Conservation (phyloP, 306 rosid genomes). For the Erythrophleum fordii region DNA sequence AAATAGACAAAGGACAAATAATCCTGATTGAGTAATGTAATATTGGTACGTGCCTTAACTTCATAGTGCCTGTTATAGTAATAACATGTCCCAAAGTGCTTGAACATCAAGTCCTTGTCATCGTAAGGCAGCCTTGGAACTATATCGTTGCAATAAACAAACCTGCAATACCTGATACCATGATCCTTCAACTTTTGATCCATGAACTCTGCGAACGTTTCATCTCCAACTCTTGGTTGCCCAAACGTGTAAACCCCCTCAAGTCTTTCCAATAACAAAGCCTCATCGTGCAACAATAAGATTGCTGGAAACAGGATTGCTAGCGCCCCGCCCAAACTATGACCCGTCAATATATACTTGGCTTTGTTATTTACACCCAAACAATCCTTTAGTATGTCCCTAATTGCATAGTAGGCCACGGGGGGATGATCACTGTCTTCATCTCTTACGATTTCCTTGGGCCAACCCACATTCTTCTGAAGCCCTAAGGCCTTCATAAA, state of each 20-base stretch:
- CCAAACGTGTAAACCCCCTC: constrained; percentile 87
- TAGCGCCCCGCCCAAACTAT: constrained; percentile 73
- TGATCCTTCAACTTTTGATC: constrained; percentile 51
- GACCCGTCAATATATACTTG: constrained; percentile 66
- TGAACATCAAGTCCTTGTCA: constrained; percentile 60
- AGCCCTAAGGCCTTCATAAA: constrained; percentile 84
- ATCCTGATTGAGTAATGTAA: too few relatives aligned
- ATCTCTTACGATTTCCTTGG: constrained; percentile 40
- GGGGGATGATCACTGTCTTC: constrained; percentile 35
- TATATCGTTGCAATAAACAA: constrained; percentile 74
- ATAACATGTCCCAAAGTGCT: constrained; percentile 81
- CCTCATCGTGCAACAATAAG: constrained; percentile 61
- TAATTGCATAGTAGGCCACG: constrained; percentile 62
- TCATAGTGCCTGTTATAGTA: constrained; percentile 60
- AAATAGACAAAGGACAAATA: too few relatives aligned
- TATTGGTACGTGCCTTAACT: constrained; percentile 43
- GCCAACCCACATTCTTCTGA: constrained; percentile 62
- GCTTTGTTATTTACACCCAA: constrained; percentile 41
- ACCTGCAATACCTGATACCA: constrained; percentile 57
- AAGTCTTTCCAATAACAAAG: constrained; percentile 58
- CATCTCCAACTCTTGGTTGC: constrained; percentile 89
- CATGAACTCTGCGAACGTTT: constrained; percentile 56
- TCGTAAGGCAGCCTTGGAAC: constrained; percentile 82
- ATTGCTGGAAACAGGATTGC: constrained; percentile 58
- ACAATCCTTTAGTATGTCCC: constrained; percentile 45